Evolutionary conservation across 176 grass and related monocot genomes (phyloP), one percentile per base, ranked within the genome.

Genomic region (Carex parvula): DNA sequence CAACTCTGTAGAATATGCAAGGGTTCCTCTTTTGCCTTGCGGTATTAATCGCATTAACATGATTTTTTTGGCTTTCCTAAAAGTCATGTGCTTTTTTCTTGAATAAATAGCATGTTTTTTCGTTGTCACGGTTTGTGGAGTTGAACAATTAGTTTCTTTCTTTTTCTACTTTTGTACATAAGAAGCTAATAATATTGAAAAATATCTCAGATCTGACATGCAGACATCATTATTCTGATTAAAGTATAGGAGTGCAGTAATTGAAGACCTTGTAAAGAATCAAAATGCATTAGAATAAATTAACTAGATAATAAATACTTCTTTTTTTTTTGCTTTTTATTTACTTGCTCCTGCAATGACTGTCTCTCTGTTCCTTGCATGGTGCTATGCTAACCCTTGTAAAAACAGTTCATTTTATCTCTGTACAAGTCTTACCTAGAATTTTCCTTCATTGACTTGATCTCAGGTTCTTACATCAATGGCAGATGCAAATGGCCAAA

Each of bases 401-500:
- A 83, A 42, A 64, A 72, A 63, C 29, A 80, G 37, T 89, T 66
- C 41, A 32, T 81, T 60, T 65, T 56, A 55, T 85, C 72, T 88
- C 58, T 88, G 76, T 87, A 9, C 4, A 79, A 15, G 22, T 80
- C 14, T 91, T 90, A 62, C 52, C 87, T 86, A 46, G 60, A 64
- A 55, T 65, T 82, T 89, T 78, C 78, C 50, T 88, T 52, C 62
- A 86, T 30, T 86, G 73, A 73, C 62, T 82, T 56, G 55, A 88
- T 90, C 89, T 35, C 89, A 98, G 96, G 93, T 98, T 77, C 93
- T 98, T 89, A 87, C 96, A 81, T 98, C 93, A 81, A 93, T 95
- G 93, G 96, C 91, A 83, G 96, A 98, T 86, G 85, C 89, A 84
- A 98, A 98, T 46, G 96, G 96, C 55, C 96, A 98, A 81, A 98